Conservation (phyloP, 2,329 filamentous ascomycete genomes). For the Colletotrichum eleusines region DNA sequence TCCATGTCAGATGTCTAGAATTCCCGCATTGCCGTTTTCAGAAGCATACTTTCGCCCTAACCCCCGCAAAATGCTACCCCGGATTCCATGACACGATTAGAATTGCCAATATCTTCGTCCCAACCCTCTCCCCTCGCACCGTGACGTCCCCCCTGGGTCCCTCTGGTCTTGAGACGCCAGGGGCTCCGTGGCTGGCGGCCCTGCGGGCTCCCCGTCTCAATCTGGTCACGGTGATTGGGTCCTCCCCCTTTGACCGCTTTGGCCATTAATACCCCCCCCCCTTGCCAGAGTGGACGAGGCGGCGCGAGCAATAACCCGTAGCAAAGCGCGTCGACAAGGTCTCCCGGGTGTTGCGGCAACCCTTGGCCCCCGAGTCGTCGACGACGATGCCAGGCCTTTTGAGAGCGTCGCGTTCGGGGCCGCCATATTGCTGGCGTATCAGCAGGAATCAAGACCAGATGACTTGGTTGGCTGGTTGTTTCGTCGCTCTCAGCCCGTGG, state of each 20-base stretch:
- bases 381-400: too few species aligned
- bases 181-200: neutral
- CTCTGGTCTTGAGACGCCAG: neutral
- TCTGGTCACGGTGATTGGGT: too few species aligned
- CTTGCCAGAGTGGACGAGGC: neutral
- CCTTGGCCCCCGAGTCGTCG: too few species aligned
- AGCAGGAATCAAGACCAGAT: neutral
- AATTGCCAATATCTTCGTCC: conserved; percentile 37
- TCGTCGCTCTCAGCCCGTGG: too few species aligned
- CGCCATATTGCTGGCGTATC: conserved; percentile 8
- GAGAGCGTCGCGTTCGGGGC: too few species aligned
- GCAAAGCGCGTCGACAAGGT: conserved; percentile 20
- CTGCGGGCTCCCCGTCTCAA: conserved; percentile 4
- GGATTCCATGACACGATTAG: conserved; percentile 38
- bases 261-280: too few species aligned
- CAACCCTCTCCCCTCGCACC: neutral
- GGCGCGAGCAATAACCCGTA: conserved; percentile 24
- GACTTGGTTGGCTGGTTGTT: neutral
- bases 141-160: too few species aligned
- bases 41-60: neutral
- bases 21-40: conserved; percentile 11
- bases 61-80: conserved; percentile 36
- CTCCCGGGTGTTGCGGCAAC: conserved; percentile 24
- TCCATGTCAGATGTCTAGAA: neutral
- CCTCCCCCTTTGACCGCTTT: too few species aligned